Conservation (phyloP, 2,329 filamentous ascomycete species). For the Arachnopeziza araneosa region DNA sequence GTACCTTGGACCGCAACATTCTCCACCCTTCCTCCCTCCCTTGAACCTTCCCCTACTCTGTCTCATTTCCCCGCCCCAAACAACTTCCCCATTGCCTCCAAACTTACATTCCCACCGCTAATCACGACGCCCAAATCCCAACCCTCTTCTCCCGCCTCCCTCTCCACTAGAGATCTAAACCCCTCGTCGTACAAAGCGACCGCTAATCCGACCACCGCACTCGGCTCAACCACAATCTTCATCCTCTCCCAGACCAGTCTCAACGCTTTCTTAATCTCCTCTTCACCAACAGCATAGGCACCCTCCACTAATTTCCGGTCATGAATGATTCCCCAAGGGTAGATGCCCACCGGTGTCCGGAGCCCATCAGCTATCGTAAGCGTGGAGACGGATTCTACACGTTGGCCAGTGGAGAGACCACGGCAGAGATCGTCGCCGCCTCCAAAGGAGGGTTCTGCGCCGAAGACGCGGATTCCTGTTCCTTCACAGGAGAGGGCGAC, state of each 20-base stretch:
- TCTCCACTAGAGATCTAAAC: slow-evolving; percentile 65
- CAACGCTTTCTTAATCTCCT: slow-evolving; percentile 74
- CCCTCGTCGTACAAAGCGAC: slow-evolving; percentile 81
- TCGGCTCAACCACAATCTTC: slow-evolving; percentile 89
- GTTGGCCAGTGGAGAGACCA: slow-evolving; percentile 57
- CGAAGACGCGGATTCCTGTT: slow-evolving; percentile 73
- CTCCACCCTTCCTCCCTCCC: no score
- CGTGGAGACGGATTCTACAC: slow-evolving; percentile 64
- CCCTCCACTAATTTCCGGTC: slow-evolving; percentile 63
- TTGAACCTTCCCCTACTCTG: slow-evolving; percentile 5
- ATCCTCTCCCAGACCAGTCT: slow-evolving; percentile 75
- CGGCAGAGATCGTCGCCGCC: slow-evolving; percentile 79
- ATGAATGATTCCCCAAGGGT: slow-evolving; percentile 74
- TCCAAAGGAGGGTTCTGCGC: slow-evolving; percentile 76
- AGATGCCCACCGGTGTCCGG: slow-evolving; percentile 70
- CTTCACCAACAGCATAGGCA: slow-evolving; percentile 71
- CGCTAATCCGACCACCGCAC: slow-evolving; percentile 76
- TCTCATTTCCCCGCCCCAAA: slow-evolving; percentile 32
- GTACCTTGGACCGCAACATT: no score
- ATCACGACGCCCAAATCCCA: slow-evolving; percentile 65
- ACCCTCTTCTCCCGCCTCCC: slow-evolving; percentile 62
- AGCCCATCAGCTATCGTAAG: slow-evolving; percentile 87
- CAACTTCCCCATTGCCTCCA: slow-evolving; percentile 48
- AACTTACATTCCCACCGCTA: slow-evolving; percentile 54
- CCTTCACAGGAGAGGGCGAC: slow-evolving; percentile 70